Evolutionary conservation across 176 grass and related monocot genomes (phyloP).

Genomic region (Zizania latifolia): DNA sequence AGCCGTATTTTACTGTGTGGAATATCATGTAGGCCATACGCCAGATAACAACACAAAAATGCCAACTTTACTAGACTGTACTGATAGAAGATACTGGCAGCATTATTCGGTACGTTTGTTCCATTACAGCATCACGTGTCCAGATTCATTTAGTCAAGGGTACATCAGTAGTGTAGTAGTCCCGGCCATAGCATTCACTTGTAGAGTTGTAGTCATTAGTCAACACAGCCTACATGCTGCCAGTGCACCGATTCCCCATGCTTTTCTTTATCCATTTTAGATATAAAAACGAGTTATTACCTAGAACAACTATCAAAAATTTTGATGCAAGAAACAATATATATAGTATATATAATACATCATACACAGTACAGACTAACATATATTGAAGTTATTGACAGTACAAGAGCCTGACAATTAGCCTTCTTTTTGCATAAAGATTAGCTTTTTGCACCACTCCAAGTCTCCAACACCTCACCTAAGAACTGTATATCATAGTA

Average conservation of each 20-base stretch:
- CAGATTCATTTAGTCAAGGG: not conserved
- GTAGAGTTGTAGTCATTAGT: not conserved
- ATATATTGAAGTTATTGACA: not conserved
- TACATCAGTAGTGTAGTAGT: not conserved
- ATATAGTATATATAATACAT: no score
- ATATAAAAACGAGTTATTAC: not conserved
- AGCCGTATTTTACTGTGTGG: not conserved
- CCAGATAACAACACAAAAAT: not conserved
- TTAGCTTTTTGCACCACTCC: not conserved
- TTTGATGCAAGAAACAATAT: not conserved
- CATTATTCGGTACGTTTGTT: not conserved
- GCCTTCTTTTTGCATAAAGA: not conserved
- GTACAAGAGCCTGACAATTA: not conserved
- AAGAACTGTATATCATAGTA: not conserved
- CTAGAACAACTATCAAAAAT: not conserved
- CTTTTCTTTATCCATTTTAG: not conserved
- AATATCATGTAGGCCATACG: not conserved
- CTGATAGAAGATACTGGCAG: not conserved
- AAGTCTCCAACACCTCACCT: not conserved
- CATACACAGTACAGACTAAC: no score
- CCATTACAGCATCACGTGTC: constrained; percentile 10
- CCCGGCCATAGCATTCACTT: not conserved
- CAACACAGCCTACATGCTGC: not conserved
- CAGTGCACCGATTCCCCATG: not conserved
- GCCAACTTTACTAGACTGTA: not conserved